Conservation (phyloP, 2,329 filamentous ascomycete genomes). For the Neonectria punicea region DNA sequence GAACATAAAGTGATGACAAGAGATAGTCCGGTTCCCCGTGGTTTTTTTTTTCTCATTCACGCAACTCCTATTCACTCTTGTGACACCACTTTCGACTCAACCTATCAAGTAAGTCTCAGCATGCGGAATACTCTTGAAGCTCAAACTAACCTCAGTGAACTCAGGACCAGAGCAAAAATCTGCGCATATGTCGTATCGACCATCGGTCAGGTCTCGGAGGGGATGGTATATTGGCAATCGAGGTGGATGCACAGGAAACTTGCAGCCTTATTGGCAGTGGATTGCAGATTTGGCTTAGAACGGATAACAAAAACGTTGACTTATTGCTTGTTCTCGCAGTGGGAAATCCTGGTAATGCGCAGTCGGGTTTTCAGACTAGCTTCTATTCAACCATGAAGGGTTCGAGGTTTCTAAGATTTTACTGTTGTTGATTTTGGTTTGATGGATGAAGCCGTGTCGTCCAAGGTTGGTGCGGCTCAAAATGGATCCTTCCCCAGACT, state of each 20-base stretch:
- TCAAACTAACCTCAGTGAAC: not conserved
- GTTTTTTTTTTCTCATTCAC: not conserved
- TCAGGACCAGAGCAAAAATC: not conserved
- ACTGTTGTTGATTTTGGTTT: not conserved
- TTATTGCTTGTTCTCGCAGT: not conserved
- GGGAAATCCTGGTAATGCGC: not conserved
- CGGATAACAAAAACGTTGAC: not conserved
- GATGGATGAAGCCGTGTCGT: constrained; percentile 19
- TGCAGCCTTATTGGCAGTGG: not conserved
- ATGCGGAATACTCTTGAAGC: not conserved
- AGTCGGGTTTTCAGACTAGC: not conserved
- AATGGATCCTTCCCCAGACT: constrained; percentile 17
- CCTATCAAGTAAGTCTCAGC: constrained; percentile 18
- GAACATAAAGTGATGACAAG: not conserved
- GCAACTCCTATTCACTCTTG: not conserved
- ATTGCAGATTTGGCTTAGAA: not conserved
- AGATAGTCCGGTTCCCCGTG: not conserved
- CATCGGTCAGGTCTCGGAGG: not conserved
- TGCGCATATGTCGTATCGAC: not conserved
- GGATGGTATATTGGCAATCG: not conserved
- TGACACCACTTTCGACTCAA: not conserved
- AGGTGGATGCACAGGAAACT: not conserved
- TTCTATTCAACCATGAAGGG: not conserved
- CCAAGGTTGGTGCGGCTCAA: constrained; percentile 15
- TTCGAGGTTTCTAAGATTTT: not conserved